phyloP scores from a whole-genome alignment of 2,329 filamentous ascomycete species.

The Pezicula carpinea region DNA sequence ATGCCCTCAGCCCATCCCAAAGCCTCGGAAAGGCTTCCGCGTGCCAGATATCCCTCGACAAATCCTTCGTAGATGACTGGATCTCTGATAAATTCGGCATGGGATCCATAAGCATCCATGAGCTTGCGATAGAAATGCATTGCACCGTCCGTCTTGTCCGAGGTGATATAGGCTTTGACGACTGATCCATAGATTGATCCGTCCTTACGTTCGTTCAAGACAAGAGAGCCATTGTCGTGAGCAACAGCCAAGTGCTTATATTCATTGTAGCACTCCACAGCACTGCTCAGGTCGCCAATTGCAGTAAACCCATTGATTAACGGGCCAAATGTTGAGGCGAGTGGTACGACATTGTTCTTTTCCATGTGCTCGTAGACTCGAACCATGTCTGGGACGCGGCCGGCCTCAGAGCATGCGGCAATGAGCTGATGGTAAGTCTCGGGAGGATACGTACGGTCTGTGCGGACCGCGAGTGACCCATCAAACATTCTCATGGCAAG shows the following conservation, averaged over 20 bases:
- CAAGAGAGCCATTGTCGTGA: conserved; percentile 68
- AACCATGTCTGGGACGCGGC: conserved; percentile 83
- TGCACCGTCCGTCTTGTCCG: conserved; percentile 75
- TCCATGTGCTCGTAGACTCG: conserved; percentile 92
- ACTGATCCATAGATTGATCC: conserved; percentile 86
- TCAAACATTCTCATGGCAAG: conserved; percentile 85
- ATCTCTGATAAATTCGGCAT: conserved; percentile 61
- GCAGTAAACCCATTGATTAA: conserved; percentile 95
- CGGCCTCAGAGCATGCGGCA: conserved; percentile 77
- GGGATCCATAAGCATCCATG: conserved; percentile 53
- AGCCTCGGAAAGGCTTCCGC: conserved; percentile 67
- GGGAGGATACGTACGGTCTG: conserved; percentile 63
- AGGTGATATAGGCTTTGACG: conserved; percentile 81
- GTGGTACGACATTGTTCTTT: conserved; percentile 64
- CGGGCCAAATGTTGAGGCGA: conserved; percentile 77
- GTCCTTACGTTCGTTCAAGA: conserved; percentile 69
- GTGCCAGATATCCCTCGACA: conserved; percentile 70
- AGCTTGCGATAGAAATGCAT: conserved; percentile 83
- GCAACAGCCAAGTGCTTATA: conserved; percentile 86
- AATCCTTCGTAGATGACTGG: conserved; percentile 70
- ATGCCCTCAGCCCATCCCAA: conserved; percentile 67
- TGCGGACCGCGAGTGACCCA: conserved; percentile 57
- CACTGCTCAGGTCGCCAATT: conserved; percentile 76
- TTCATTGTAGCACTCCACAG: conserved; percentile 92
- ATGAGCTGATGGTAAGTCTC: conserved; percentile 84